Conservation (phyloP, 2,329 filamentous ascomycete species). For the Pseudogymnoascus sp. region DNA sequence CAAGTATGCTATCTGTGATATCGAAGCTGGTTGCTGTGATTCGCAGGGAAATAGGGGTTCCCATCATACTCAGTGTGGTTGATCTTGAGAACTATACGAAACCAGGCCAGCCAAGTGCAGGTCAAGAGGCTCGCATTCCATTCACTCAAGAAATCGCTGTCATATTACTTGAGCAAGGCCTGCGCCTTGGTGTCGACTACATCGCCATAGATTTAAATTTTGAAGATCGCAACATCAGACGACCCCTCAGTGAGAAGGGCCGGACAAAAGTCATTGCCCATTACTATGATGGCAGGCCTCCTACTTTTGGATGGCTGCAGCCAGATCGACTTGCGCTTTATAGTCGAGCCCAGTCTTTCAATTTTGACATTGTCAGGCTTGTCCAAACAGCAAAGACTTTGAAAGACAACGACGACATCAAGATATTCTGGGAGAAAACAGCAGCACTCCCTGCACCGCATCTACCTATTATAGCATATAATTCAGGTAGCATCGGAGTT, state of each 20-base stretch:
- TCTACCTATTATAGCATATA: constrained; percentile 41
- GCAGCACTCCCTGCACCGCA: constrained; percentile 17
- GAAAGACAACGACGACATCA: constrained; percentile 40
- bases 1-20: constrained; percentile 41
- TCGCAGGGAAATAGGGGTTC: constrained; percentile 46
- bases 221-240: constrained; percentile 36
- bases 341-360: constrained; percentile 40
- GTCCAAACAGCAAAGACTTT: constrained; percentile 41
- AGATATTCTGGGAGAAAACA: constrained; percentile 22
- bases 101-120: not conserved
- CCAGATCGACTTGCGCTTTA: constrained; percentile 41
- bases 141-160: constrained; percentile 37
- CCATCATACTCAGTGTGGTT: constrained; percentile 51
- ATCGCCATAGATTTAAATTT: constrained; percentile 54
- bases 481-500: constrained; percentile 46
- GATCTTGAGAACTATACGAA: constrained; percentile 28
- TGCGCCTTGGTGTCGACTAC: constrained; percentile 60
- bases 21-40: constrained; percentile 49
- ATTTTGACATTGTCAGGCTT: constrained; percentile 49
- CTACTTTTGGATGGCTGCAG: constrained; percentile 39
- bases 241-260: constrained; percentile 40
- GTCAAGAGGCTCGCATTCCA: not conserved
- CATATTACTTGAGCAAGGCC: constrained; percentile 52
- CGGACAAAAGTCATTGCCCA: constrained; percentile 47
- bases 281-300: constrained; percentile 32